These are phyloP conservation scores for Trametes gibbosa DNA, from an alignment of 768 basidiomycete species.

Conservation along the genomic window DNA sequence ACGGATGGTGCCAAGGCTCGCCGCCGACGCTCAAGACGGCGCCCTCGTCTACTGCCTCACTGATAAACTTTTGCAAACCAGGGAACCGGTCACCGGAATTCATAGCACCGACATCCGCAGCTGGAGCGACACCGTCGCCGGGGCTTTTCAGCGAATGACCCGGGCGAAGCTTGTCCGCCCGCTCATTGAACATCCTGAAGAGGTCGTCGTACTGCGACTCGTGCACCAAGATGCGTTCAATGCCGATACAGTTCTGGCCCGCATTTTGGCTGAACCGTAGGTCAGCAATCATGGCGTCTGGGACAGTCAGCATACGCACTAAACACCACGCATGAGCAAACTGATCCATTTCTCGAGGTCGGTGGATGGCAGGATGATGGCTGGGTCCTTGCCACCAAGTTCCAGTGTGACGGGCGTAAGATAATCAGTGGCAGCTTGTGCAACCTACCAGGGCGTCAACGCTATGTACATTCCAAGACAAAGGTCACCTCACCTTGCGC, in stretches of 20 bases:
- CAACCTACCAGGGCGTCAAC: constrained; percentile 50
- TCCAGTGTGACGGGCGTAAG: constrained; percentile 92
- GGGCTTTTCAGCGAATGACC: constrained; percentile 71
- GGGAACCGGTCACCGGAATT: constrained; percentile 72
- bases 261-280: constrained; percentile 71
- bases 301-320: constrained; percentile 51
- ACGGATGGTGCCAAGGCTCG: constrained; percentile 57
- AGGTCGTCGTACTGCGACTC: constrained; percentile 73
- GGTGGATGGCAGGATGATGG: constrained; percentile 83
- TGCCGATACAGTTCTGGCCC: constrained; percentile 97
- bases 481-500: constrained; percentile 48
- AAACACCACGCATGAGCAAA: constrained; percentile 87
- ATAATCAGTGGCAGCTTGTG: constrained; percentile 77
- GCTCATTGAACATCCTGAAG: constrained; percentile 59
- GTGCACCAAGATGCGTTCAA: constrained; percentile 91
- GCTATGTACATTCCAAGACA: constrained; percentile 8
- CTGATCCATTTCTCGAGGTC: constrained; percentile 78
- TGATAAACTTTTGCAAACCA: constrained; percentile 64
- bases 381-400: constrained; percentile 93
- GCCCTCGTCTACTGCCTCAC: constrained; percentile 65
- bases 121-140: constrained; percentile 65
- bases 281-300: neutral
- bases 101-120: constrained; percentile 87
- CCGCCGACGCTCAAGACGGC: constrained; percentile 67
- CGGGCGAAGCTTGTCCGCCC: constrained; percentile 65